Evolutionary conservation across 1,284 basidiomycete species (phyloP).

Genomic region (Heterobasidion annosum): DNA sequence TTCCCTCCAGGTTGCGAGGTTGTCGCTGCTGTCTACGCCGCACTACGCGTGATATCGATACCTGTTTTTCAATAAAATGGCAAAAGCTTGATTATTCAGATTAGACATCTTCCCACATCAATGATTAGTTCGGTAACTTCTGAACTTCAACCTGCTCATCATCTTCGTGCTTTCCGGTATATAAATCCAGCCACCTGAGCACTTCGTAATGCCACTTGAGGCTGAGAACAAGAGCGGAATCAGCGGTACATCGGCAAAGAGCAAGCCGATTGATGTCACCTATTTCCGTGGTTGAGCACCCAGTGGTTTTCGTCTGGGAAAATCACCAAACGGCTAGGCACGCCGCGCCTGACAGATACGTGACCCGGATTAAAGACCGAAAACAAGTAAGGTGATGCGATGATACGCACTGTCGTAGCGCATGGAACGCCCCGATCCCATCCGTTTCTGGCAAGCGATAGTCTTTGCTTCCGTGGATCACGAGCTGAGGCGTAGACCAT

Average conservation of each 20-base stretch:
- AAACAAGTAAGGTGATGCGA: background rate
- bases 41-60: too few species aligned
- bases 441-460: slow-evolving; percentile 80
- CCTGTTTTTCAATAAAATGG: too few species aligned
- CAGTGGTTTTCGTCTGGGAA: slow-evolving; percentile 95
- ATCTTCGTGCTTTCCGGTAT: slow-evolving; percentile 36
- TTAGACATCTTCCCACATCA: background rate
- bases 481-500: slow-evolving; percentile 80
- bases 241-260: background rate
- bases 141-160: background rate
- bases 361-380: background rate
- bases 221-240: slow-evolving; percentile 22
- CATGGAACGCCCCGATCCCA: slow-evolving; percentile 75
- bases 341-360: slow-evolving; percentile 40
- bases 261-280: slow-evolving; percentile 21
- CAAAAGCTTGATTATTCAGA: background rate
- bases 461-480: slow-evolving; percentile 84
- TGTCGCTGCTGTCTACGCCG: too few species aligned
- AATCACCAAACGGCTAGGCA: slow-evolving; percentile 78
- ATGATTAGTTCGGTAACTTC: slow-evolving; percentile 1
- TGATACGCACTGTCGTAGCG: slow-evolving; percentile 60
- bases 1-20: too few species aligned
- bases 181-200: slow-evolving; percentile 79
- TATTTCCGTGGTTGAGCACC: slow-evolving; percentile 74
- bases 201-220: slow-evolving; percentile 87